A percentile compares a stretch with the other conserved stretches of the same genome.
Conservation (phyloP, 202 grass and related monocot species). For the Dendrocalamus latiflorus region DNA sequence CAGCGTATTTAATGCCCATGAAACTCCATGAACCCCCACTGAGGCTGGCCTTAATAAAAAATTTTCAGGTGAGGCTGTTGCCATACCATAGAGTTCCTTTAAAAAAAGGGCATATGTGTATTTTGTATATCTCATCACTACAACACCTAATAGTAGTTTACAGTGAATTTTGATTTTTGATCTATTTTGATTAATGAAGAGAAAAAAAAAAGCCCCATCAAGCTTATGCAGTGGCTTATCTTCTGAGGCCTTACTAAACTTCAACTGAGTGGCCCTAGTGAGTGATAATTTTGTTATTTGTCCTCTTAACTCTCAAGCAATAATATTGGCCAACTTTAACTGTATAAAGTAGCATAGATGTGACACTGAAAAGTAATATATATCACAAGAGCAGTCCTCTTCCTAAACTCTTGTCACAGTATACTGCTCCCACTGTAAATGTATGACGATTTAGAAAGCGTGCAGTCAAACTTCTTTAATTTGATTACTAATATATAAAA, state of each 20-base stretch:
- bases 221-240: not conserved
- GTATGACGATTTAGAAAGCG: no score
- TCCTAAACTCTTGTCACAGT: not conserved
- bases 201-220: not conserved
- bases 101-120: no score
- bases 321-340: no score
- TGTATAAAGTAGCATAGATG: not conserved
- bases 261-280: not conserved
- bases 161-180: not conserved
- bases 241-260: not conserved
- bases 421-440: no score
- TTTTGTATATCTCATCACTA: not conserved
- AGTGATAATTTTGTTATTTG: not conserved
- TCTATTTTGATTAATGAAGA: not conserved
- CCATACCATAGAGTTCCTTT: no score
- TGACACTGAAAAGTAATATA: not conserved
- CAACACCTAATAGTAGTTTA: not conserved
- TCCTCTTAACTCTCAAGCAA: not conserved
- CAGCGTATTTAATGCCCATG: no score
- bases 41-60: no score
- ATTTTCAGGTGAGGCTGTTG: no score
- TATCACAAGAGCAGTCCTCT: not conserved
- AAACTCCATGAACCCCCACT: no score
- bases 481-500: no score
- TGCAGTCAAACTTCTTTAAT: no score